Evolutionary conservation across 1,139 yeast genomes (phyloP), one percentile per base, ranked within the genome.

Genomic region (Candida tetrigidarum): DNA sequence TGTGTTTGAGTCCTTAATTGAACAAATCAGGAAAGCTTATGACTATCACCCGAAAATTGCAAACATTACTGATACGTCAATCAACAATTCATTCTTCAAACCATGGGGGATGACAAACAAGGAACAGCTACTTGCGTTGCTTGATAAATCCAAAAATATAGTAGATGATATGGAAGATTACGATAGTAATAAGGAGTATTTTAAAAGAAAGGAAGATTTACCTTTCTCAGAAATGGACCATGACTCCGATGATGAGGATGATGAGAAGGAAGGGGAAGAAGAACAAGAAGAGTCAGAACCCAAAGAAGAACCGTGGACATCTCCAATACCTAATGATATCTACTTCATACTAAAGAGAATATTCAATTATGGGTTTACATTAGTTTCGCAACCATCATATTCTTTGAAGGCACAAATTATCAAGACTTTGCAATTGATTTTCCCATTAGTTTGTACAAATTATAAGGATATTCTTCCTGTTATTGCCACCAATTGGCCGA

Each of bases 401-500:
- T 63, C 71, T 2, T 64, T 92, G 25, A 78, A 81, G 41, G 59
- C 77, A 9, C 83, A 80, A 48, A 75, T 90, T 6, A 61, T 91
- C 39, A 70, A 64, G 22, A 73, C 88, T 0, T 63, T 85, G 29
- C 58, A 64, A 3, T 62, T 69, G 14, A 66, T 81, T 0, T 66
- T 85, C 28, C 90, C 92, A 0, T 59, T 89, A 29, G 66, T 93
- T 37, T 76, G 90, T 1, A 74, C 92, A 0, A 80, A 84, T 49
- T 73, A 78, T 45, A 68, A 74, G 10, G 71, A 79, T 39, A 68
- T 87, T 33, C 65, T 87, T 39, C 97, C 97, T 0, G 62, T 84
- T 2, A 71, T 87, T 2, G 85, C 95, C 1, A 71, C 78, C 3
- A 65, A 80, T 14, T 93, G 97, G 97, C 84, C 86, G 8, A 49